Conservation (phyloP, 2,329 filamentous ascomycete genomes). For the Colletotrichum theobromicola region DNA sequence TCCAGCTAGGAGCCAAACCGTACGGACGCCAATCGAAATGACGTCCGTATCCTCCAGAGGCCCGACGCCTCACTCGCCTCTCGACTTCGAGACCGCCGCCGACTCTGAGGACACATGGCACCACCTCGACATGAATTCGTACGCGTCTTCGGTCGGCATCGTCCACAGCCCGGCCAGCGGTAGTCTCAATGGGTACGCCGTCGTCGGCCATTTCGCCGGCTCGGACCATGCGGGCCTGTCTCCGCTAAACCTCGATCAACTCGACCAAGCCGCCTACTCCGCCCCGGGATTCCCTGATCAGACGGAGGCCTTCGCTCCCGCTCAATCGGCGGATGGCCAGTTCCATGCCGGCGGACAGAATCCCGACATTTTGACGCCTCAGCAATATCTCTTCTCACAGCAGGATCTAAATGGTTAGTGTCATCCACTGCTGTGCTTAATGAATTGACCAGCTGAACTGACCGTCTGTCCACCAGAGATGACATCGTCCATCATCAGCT, state of each 20-base stretch:
- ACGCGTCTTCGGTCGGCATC: constrained; percentile 46
- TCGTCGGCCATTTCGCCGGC: constrained; percentile 44
- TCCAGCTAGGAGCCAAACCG: background rate
- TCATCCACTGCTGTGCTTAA: background rate
- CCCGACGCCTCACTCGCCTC: constrained; percentile 43
- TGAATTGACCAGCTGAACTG: background rate
- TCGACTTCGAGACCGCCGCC: constrained; percentile 43
- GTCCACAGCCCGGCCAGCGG: constrained; percentile 56
- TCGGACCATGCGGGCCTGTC: constrained; percentile 40
- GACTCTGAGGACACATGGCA: constrained; percentile 53
- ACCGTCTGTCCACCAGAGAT: constrained; percentile 28
- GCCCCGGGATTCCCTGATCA: constrained; percentile 37
- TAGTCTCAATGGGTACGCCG: constrained; percentile 55
- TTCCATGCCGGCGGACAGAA: constrained; percentile 32
- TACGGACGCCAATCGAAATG: constrained; percentile 25
- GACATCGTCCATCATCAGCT: constrained; percentile 30
- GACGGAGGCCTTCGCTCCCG: constrained; percentile 34
- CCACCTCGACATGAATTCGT: constrained; percentile 41
- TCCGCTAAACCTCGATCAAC: constrained; percentile 43
- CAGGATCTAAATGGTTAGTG: constrained; percentile 37
- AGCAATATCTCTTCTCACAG: constrained; percentile 43
- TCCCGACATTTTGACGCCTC: constrained; percentile 39
- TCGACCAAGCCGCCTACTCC: constrained; percentile 40
- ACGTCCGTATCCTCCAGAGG: constrained; percentile 44
- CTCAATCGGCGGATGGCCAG: constrained; percentile 30